Evolutionary conservation across 2,329 filamentous ascomycete species (phyloP).

Genomic region (Exophiala calicioides): DNA sequence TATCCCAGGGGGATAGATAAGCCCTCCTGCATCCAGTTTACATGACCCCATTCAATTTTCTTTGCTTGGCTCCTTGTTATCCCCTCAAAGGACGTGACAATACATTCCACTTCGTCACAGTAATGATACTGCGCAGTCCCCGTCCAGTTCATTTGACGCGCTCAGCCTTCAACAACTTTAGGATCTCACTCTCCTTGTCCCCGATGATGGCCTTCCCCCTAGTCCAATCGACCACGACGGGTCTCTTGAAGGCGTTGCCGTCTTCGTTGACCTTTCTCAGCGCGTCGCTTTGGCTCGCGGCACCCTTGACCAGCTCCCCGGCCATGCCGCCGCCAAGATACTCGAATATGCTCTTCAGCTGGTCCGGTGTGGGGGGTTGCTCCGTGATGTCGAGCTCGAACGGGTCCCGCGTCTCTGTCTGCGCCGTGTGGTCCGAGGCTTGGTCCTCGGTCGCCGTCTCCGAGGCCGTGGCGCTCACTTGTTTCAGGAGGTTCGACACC

Average conservation of each 20-base stretch:
- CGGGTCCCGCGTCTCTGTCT: conserved; percentile 62
- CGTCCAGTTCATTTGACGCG: conserved; percentile 14
- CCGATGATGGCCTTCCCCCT: conserved; percentile 78
- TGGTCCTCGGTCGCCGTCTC: conserved; percentile 72
- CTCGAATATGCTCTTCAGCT: conserved; percentile 79
- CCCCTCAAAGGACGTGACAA: no score
- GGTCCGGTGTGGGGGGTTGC: conserved; percentile 74
- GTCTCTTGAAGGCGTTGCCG: conserved; percentile 68
- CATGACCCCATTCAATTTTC: no score
- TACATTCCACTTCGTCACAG: no score
- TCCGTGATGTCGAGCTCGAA: conserved; percentile 89
- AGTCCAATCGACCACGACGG: conserved; percentile 92
- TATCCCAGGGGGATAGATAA: no score
- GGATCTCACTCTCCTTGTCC: conserved; percentile 82
- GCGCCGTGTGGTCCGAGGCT: conserved; percentile 64
- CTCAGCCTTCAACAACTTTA: conserved; percentile 68
- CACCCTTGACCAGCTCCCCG: conserved; percentile 71
- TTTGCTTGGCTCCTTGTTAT: no score
- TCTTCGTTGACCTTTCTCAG: conserved; percentile 74
- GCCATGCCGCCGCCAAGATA: conserved; percentile 69
- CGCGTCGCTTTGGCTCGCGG: conserved; percentile 73
- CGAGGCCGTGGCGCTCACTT: conserved; percentile 69
- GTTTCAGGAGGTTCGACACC: conserved; percentile 75
- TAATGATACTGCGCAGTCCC: no score
- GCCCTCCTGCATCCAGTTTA: no score